Evolutionary conservation across 2,329 filamentous ascomycete genomes (phyloP).

Genomic region (Fusarium abutilonis): DNA sequence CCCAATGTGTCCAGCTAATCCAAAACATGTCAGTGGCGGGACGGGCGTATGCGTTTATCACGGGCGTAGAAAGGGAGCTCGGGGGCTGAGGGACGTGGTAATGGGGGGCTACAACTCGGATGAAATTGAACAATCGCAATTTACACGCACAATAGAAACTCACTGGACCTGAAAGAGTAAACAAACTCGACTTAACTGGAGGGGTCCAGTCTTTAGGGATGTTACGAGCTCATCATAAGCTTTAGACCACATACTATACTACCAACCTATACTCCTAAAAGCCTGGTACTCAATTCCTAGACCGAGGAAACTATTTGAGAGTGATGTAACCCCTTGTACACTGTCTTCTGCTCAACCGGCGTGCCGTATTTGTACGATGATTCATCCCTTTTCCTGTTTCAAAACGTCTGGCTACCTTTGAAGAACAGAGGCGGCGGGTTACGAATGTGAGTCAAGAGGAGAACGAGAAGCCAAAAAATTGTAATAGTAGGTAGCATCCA

Average conservation of each 20-base stretch:
- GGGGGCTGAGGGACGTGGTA: slow-evolving; percentile 6
- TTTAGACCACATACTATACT: not conserved
- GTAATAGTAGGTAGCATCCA: slow-evolving; percentile 51
- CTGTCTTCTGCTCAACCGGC: slow-evolving; percentile 15
- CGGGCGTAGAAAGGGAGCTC: slow-evolving; percentile 49
- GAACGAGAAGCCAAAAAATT: slow-evolving; percentile 48
- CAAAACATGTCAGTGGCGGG: slow-evolving; percentile 56
- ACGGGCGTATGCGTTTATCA: slow-evolving; percentile 63
- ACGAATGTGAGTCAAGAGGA: slow-evolving; percentile 50
- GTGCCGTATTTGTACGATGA: slow-evolving; percentile 26
- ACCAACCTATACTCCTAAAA: not conserved
- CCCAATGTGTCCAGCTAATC: slow-evolving; percentile 62
- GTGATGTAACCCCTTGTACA: slow-evolving; percentile 11
- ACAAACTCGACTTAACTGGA: not conserved
- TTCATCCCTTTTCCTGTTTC: slow-evolving; percentile 22
- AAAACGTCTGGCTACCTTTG: slow-evolving; percentile 27
- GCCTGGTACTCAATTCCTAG: not conserved
- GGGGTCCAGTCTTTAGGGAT: not conserved
- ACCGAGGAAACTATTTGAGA: slow-evolving; percentile 1
- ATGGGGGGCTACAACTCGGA: not conserved
- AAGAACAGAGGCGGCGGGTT: slow-evolving; percentile 41
- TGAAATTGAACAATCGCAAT: not conserved
- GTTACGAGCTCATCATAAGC: not conserved
- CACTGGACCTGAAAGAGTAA: not conserved
- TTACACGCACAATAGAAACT: not conserved